Base-by-base conservation (phyloP, 2,329 filamentous ascomycete species). In the Raffaelea arxii region DNA sequence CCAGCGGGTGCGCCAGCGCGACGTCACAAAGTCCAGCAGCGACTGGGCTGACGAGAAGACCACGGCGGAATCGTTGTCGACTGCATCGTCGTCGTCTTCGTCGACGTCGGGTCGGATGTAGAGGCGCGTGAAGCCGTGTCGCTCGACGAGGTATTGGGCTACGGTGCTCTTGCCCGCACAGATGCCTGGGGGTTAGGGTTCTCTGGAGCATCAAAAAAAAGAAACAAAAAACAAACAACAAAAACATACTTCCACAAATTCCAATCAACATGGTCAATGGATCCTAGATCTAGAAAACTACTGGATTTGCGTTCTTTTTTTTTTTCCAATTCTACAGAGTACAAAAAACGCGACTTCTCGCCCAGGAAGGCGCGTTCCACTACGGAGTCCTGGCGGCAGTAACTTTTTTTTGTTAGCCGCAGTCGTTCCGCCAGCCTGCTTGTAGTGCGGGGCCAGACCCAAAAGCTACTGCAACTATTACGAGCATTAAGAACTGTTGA, bases 141-240 rank as follows among this genome's bases (percentile, higher is more conserved):
- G 78, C 53, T 89, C 77, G 53, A 90, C 78, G 9, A 98, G 78
- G 62, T 94, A 96, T 46, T 86, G 78, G 48, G 89, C 89, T 53
- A 97, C 86, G 10, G 88, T 87, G 61, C 81, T 82, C 69, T 96
- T 97, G 58, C 92, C 92, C 42, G 91, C 82, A 69, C 90, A 97
- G 58, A 96, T 91, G 59, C 86, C 90, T 92, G 59, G 6, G 7
- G 32, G 32, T 16, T 7, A 18, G 16, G 32, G 19, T 7, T 36
- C 7, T 36, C 14, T 18, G 14, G 14, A 18, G 6, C 32, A 36
- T 36, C 32, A 18, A 36, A 6, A 9, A 18, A 37, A 45, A 4
- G 37, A 43, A 35, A 44, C n/a, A 6, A 19, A 32, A 18, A n/a
- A 21, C 23, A 22, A 18, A 25, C 11, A 50, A 44, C 21, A 25